Evolutionary conservation across 2,329 filamentous ascomycete genomes (phyloP), one percentile per base, ranked within the genome.

Genomic region (Aspergillus sp.): DNA sequence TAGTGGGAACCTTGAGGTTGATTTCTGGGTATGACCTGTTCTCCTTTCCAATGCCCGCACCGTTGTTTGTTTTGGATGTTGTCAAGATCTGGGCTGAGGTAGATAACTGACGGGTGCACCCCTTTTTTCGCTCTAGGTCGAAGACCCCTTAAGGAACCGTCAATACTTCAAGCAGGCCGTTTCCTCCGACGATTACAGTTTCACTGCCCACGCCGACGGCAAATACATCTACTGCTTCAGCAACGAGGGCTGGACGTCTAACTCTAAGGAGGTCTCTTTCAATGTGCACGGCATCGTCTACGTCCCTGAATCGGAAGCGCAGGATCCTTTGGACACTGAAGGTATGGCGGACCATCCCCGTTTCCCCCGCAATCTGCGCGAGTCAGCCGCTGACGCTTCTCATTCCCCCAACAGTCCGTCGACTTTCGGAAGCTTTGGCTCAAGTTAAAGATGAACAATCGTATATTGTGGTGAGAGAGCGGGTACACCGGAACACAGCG

Each of bases 211-310:
- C 60, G 74, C 83, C 65, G 90, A 98, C 69, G 93, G 93, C 56
- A 90, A 87, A 74, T 96, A 87, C 75, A 77, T 81, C 49, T 98
- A 98, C 82, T 98, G 93, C 82, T 98, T 98, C 76, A 94, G 93
- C 73, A 98, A 98, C 74, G 91, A 97, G 77, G 86, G 93, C 70
- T 98, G 91, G 90, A 88, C 88, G 50, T 90, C 90, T 50, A 89
- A 89, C 70, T 94, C 83, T 67, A 98, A 98, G 75, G 93, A 98
- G 71, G 91, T 98, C 46, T 95, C 89, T 48, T 98, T 98, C 82
- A 98, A 98, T 70, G 93, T 98, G 45, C 93, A 98, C 73, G 93
- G 93, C 60, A 89, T 98, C 57, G 91, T 98, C 66, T 98, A 97
- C 72, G 90, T 98, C 45, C 86, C 88, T 48, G 93, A 97, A 71